phyloP scores from a whole-genome alignment of 192 early-diverging fungal genomes.

The Backusella parvicylindrica region DNA sequence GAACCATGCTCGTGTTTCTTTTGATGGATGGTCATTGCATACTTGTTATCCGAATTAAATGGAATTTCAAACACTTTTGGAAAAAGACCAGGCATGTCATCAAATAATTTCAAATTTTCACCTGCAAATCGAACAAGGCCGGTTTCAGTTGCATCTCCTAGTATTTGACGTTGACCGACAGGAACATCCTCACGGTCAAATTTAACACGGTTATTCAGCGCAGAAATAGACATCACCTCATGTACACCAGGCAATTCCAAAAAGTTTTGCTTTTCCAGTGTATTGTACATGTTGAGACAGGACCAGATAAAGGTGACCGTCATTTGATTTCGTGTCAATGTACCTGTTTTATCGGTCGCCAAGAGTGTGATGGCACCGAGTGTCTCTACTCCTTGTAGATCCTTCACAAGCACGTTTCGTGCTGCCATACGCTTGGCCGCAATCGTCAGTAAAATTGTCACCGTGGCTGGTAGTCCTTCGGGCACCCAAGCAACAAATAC shows the following conservation, averaged over 20 bases:
- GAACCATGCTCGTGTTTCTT: slow-evolving; percentile 65
- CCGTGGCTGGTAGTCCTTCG: slow-evolving; percentile 90
- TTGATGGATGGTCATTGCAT: slow-evolving; percentile 86
- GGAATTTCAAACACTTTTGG: slow-evolving; percentile 94
- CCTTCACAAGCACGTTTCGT: slow-evolving; percentile 91
- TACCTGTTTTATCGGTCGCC: slow-evolving; percentile 98
- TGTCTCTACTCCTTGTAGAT: slow-evolving; percentile 94
- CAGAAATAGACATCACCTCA: slow-evolving; percentile 79
- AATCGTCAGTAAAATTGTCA: slow-evolving; percentile 90
- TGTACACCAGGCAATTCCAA: slow-evolving; percentile 56
- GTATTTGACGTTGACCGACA: slow-evolving; percentile 71
- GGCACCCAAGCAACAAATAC: slow-evolving; percentile 89
- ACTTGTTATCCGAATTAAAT: slow-evolving; percentile 97
- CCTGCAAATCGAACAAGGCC: slow-evolving; percentile 84
- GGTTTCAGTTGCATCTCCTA: slow-evolving; percentile 95
- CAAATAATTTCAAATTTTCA: slow-evolving; percentile 67
- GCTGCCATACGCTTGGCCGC: slow-evolving; percentile 94
- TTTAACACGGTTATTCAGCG: slow-evolving; percentile 82
- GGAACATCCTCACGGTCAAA: slow-evolving; percentile 91
- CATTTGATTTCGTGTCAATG: slow-evolving; percentile 96
- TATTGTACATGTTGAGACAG: slow-evolving; percentile 60
- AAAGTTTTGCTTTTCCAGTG: slow-evolving; percentile 38
- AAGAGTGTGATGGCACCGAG: slow-evolving; percentile 94
- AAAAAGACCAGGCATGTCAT: slow-evolving; percentile 59
- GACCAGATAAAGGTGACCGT: slow-evolving; percentile 92